These are phyloP conservation scores for Aspergillus felis DNA, from an alignment of 2,329 filamentous ascomycete species.

Conservation along the genomic window DNA sequence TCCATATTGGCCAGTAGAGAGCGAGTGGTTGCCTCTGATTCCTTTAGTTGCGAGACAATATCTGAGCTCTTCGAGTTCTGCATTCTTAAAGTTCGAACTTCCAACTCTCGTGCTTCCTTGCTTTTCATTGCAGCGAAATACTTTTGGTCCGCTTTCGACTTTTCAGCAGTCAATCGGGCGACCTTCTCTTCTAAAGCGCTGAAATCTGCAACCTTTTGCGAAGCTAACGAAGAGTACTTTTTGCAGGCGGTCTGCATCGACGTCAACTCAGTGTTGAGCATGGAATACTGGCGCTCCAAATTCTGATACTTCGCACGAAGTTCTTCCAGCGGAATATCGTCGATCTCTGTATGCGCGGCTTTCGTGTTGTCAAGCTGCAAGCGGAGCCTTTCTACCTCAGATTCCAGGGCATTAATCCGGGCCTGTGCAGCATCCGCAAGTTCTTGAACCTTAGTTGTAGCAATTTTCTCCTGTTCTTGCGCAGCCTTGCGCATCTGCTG, in stretches of 20 bases:
- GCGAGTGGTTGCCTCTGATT: slow-evolving; percentile 74
- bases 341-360: slow-evolving; percentile 44
- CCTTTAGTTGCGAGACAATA: slow-evolving; percentile 89
- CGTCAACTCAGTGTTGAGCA: slow-evolving; percentile 82
- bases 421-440: slow-evolving; percentile 74
- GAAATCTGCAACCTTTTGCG: slow-evolving; percentile 81
- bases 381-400: slow-evolving; percentile 70
- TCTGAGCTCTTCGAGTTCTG: slow-evolving; percentile 90
- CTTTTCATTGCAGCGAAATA: slow-evolving; percentile 95
- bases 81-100: slow-evolving; percentile 72
- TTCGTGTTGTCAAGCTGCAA: slow-evolving; percentile 51
- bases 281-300: slow-evolving; percentile 73
- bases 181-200: slow-evolving; percentile 73
- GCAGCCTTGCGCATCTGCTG: slow-evolving; percentile 72
- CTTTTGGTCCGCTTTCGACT: slow-evolving; percentile 95
- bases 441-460: slow-evolving; percentile 72
- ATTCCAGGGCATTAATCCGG: slow-evolving; percentile 76
- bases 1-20: slow-evolving; percentile 78
- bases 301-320: slow-evolving; percentile 69
- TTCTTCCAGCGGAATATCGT: slow-evolving; percentile 64
- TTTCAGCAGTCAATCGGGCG: slow-evolving; percentile 72
- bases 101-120: slow-evolving; percentile 77
- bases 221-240: slow-evolving; percentile 77
- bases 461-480: slow-evolving; percentile 70
- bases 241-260: slow-evolving; percentile 90